phyloP scores from a whole-genome alignment of 768 basidiomycete species.

The Trametes cubensis region DNA sequence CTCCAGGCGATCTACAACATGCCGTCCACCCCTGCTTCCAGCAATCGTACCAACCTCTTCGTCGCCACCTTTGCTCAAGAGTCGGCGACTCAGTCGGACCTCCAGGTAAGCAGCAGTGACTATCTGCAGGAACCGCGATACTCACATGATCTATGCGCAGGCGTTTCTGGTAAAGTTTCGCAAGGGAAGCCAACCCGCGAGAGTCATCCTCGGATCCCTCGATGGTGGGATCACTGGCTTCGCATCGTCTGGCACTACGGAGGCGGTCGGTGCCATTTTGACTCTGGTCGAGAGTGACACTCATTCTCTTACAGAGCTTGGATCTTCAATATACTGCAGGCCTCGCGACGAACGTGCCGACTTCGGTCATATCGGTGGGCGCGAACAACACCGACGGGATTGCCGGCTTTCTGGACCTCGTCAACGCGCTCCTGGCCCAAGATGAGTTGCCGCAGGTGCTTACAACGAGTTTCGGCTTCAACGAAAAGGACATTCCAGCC shows the following conservation, averaged over 20 bases:
- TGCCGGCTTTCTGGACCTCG: slow-evolving; percentile 9
- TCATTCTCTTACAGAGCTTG: slow-evolving; percentile 27
- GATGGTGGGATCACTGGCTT: slow-evolving; percentile 41
- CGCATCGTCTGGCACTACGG: slow-evolving; percentile 27
- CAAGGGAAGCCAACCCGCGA: slow-evolving; percentile 26
- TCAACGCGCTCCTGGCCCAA: slow-evolving; percentile 26
- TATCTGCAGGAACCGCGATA: too few species aligned
- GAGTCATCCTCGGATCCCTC: slow-evolving; percentile 28
- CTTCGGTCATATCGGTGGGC: slow-evolving; percentile 37
- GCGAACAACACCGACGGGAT: slow-evolving; percentile 7
- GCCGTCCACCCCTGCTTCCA: slow-evolving; percentile 24
- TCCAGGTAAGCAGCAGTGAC: slow-evolving; percentile 38
- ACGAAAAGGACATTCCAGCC: slow-evolving; percentile 19
- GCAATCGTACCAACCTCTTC: slow-evolving; percentile 29
- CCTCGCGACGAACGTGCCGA: slow-evolving; percentile 35
- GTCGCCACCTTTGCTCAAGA: slow-evolving; percentile 37
- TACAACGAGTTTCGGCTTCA: slow-evolving; percentile 34
- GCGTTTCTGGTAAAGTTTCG: slow-evolving; percentile 29
- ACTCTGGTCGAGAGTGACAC: background rate
- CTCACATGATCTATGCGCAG: too few species aligned
- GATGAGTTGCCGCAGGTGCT: slow-evolving; percentile 31
- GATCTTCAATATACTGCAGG: slow-evolving; percentile 42
- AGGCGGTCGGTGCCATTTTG: slow-evolving; percentile 26
- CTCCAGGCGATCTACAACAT: slow-evolving; percentile 36
- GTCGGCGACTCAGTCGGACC: slow-evolving; percentile 33